Base-by-base conservation (phyloP, 345 rosid genomes). In the Murraya koenigii region DNA sequence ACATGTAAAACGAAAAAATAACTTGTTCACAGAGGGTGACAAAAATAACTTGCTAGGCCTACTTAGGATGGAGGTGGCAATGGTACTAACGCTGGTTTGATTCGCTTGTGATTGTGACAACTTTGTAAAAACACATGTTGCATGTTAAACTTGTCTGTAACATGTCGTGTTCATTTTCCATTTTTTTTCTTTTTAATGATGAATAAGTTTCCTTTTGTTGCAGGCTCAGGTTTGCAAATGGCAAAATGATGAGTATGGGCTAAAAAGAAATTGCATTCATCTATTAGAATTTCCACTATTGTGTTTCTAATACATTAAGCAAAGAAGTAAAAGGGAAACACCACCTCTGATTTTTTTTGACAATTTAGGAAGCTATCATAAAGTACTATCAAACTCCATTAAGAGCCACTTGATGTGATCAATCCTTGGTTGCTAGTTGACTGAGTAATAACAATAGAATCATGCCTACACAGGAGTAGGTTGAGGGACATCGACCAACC, bases 401-500 rank as follows among this genome's bases (percentile, higher is more conserved):
- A 26, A 30, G 32, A 74, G 64, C 54, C 74, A 56, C 23, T 30
- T 26, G 52, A 19, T 8, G n/a, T 20, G 20, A 4, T 72, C 35
- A 69, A 36, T 60, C 84, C 68, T 77, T 13, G 49, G 71, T 44
- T 38, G 59, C 32, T 25, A 38, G 10, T 20, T 13, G 5, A 62
- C 75, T 19, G 49, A 11, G 63, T 32, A 52, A 38, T n/a, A 7
- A 41, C 25, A 22, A 70, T 3, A 39, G 5, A 7, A 56, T 63
- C 79, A 78, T 75, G 81, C 80, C 67, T 23, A 54, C 6, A 77
- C 30, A 35, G 85, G 70, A 63, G 58, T 54, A n/a, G 75, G 79
- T 7, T 80, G 86, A 75, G 93, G 91, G 80, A 82, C 86, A 75
- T 84, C 94, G 3, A 95, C 92, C 69, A 91, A 78, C 68, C 97